Base-by-base conservation (phyloP, 345 rosid genomes). In the Syzygium grande region DNA sequence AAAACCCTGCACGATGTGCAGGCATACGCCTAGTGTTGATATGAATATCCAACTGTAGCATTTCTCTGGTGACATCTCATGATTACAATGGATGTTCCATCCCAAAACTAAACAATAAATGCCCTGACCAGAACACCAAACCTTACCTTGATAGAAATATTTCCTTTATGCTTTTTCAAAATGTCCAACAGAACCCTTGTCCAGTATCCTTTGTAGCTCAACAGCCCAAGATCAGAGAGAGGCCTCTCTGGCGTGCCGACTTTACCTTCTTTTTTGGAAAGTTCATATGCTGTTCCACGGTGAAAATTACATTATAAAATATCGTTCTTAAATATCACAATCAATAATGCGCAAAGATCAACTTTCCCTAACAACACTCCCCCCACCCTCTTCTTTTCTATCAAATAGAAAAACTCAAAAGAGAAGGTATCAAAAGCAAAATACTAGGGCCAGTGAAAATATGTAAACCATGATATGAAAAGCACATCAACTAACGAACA, bases 191-290 rank as follows among this genome's bases (percentile, higher is more conserved):
- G 94, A 89, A 98, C 95, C 78, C 99, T 91, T 43, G 99, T 98
- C 99, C 99, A 98, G 90, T 98, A 98, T 54, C 99, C 99, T 93
- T 97, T 94, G 92, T 98, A 98, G 93, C 99, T 98, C 91, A 97
- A 89, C 89, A 95, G 88, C 68, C 99, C 99, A 56, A 98, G 96
- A 91, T 98, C 99, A 53, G 99, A 98, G 77, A 98, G 98, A 49
- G 99, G 99, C 85, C 99, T 95, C 90, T 98, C 99, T 23, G 99
- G 99, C 79, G 99, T 98, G 65, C 99, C 99, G 6, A 98, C 99
- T 92, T 97, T 98, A 84, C 99, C 97, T 90, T 98, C 99, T 90
- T 98, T 98, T 93, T 98, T 98, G 87, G 99, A 98, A 79, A 98
- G 97, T 91, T 98, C 99, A 92, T 98, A 98, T 77, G 99, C 99